Base-by-base conservation (phyloP, 306 rosid species). In the Morella rubra region DNA sequence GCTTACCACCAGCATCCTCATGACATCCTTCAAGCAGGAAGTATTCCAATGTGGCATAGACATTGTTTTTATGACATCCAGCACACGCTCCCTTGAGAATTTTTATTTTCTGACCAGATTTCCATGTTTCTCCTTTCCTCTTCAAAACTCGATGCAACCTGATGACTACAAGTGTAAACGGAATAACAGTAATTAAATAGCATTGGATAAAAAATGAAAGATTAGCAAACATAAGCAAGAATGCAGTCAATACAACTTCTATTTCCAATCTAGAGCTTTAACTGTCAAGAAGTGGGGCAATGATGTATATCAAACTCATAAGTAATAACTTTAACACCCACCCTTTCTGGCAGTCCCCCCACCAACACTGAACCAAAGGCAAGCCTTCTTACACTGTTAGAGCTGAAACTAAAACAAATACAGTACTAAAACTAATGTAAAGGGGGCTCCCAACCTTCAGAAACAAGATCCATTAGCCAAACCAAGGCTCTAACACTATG, bases 1-100 rank as follows among this genome's bases (percentile, higher is more conserved):
- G 61, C 88, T 80, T 78, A 90, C 96, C 96, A 69, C 96, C 91
- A 32, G 87, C 44, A n/a, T 88, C 92, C 55, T 90, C 92, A 78
- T 80, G 60, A 11, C 85, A 74, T 44, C 92, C 89, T 77, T 84
- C 92, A 71, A 90, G 86, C 79, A 86, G 65, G 81, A 90, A 86
- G 73, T 81, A 86, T n/a, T 90, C 96, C 51, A 90, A 64, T 20
- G 88, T 85, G 24, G 93, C 96, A 86, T 81, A 88, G 71, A 83
- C 68, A 52, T 81, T 77, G 49, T 75, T 85, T 8, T 68, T 79
- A 62, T 84, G 79, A 73, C 67, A 76, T 64, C 89, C 91, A 27
- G 86, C 22, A 46, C 86, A 81, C 67, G 93, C 96, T 74, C 96
- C 93, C 77, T 76, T 90, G 5, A 81, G 11, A 75, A 88, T 77